These are phyloP conservation scores for Amanita inopinata DNA, from an alignment of 768 basidiomycete genomes.

Conservation along the genomic window DNA sequence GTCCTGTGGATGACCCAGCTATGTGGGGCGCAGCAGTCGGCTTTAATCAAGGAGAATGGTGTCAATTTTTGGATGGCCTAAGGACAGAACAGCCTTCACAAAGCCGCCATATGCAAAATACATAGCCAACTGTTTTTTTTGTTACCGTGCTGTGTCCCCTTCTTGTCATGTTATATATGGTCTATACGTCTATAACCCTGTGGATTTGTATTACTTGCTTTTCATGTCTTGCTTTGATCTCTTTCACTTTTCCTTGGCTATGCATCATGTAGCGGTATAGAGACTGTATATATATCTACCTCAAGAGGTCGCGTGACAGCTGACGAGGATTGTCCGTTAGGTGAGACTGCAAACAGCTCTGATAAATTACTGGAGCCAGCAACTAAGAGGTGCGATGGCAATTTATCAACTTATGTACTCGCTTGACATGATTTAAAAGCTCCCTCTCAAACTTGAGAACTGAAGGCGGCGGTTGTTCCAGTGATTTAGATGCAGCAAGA, in stretches of 20 bases:
- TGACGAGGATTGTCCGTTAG: conserved; percentile 29
- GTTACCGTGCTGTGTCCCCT: conserved; percentile 7
- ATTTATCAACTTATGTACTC: conserved; percentile 56
- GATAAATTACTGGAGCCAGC: no score
- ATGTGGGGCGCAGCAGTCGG: conserved; percentile 74
- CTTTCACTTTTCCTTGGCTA: conserved; percentile 14
- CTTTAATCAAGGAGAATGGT: conserved; percentile 73
- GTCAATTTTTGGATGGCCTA: conserved; percentile 51
- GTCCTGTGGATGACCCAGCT: conserved; percentile 48
- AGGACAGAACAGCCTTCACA: conserved; percentile 30
- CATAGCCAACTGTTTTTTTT: conserved; percentile 17
- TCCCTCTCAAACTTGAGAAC: conserved; percentile 48
- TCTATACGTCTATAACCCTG: conserved; percentile 9
- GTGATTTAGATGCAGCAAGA: conserved; percentile 49
- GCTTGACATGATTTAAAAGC: conserved; percentile 53
- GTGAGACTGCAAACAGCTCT: no score
- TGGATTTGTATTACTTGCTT: conserved; percentile 12
- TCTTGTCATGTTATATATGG: conserved; percentile 12
- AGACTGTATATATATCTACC: conserved; percentile 19
- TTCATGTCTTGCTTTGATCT: conserved; percentile 11
- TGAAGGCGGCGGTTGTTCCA: conserved; percentile 37
- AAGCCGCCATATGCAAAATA: conserved; percentile 25
- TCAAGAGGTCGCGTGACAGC: conserved; percentile 15
- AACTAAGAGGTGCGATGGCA: no score
- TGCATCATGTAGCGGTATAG: conserved; percentile 25